Percentiles rank a stretch among this genome's conserved stretches.
phyloP scores from a whole-genome alignment of 805 yeast genomes.

The Barnettozyma botsteinii region DNA sequence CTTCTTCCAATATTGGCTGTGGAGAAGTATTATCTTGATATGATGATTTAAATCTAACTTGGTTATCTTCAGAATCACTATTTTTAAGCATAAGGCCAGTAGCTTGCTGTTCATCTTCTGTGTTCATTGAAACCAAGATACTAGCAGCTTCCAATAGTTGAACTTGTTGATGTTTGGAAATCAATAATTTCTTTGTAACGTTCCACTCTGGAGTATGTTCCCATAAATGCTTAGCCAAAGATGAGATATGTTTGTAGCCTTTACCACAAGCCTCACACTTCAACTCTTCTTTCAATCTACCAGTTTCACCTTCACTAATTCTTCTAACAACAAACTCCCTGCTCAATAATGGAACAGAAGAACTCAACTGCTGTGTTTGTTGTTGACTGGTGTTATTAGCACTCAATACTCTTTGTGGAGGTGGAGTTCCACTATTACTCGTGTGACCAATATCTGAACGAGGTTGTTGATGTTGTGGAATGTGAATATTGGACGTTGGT shows the following conservation, averaged over 20 bases:
- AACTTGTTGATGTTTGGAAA: slow-evolving; percentile 34
- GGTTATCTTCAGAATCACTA: background rate
- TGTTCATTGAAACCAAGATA: slow-evolving; percentile 21
- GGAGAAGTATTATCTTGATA: slow-evolving; percentile 14
- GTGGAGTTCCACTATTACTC: slow-evolving; percentile 3
- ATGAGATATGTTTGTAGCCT: slow-evolving; percentile 82
- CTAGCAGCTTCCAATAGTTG: slow-evolving; percentile 25
- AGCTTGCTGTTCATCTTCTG: slow-evolving; percentile 3
- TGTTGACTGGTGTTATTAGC: slow-evolving; percentile 8
- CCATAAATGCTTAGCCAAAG: slow-evolving; percentile 87
- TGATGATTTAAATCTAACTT: slow-evolving; percentile 12
- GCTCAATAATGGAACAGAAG: slow-evolving; percentile 38
- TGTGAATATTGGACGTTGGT: slow-evolving; percentile 16
- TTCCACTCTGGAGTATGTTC: slow-evolving; percentile 95
- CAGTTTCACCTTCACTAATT: slow-evolving; percentile 81
- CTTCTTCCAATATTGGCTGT: slow-evolving; percentile 11
- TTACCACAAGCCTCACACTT: slow-evolving; percentile 90
- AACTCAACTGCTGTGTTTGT: slow-evolving; percentile 13
- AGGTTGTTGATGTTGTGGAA: slow-evolving; percentile 13
- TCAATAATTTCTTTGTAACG: slow-evolving; percentile 70
- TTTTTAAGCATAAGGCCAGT: slow-evolving; percentile 8
- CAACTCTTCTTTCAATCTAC: slow-evolving; percentile 75
- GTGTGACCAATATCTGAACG: slow-evolving; percentile 5
- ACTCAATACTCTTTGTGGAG: background rate
- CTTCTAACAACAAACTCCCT: slow-evolving; percentile 76